Base-by-base conservation (phyloP, 2,329 filamentous ascomycete genomes). In the Aspergillus japonicus region DNA sequence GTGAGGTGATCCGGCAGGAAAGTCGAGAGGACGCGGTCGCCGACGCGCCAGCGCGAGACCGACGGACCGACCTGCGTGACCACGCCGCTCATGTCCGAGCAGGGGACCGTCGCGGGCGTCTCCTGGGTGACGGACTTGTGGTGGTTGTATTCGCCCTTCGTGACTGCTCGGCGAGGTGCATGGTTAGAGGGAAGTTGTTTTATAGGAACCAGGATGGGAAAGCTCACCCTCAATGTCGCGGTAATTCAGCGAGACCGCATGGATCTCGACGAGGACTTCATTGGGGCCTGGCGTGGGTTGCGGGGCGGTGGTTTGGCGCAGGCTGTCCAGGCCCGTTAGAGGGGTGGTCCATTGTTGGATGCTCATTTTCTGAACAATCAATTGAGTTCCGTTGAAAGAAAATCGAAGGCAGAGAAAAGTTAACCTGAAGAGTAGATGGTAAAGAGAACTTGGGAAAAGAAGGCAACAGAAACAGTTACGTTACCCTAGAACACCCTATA, bases 11-110 rank as follows among this genome's bases (percentile, higher is more conserved):
- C 78, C 29, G 79, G 78, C 31, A 69, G 62, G 74, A 89, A 91
- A 54, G 84, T 89, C 21, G 83, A 83, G 57, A 89, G 80, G 44
- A 91, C 88, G n/a, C 87, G 84, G 59, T 89, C 84, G 59, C 88
- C 87, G 16, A 77, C 73, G 56, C 80, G 78, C 77, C 84, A 85
- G 5, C 76, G 75, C 2, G 73, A 70, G 10, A 78, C 75, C n/a
- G 75, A 77, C 19, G 78, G 70, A 35, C 84, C 83, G 31, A 83
- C 66, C 14, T 80, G 72, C 2, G 84, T 76, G 50, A 91, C 78
- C 8, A 80, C 80, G 49, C 88, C 89, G 74, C 87, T 89, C 81
- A 89, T 89, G 73, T 91, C 89, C 23, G 87, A 89, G 73, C 85
- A 88, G 1, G 87, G 87, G 1, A 90, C 85, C 12, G 90, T 67